Conservation (phyloP, 805 yeast species). For the Tetrapisispora nanseiensis region DNA sequence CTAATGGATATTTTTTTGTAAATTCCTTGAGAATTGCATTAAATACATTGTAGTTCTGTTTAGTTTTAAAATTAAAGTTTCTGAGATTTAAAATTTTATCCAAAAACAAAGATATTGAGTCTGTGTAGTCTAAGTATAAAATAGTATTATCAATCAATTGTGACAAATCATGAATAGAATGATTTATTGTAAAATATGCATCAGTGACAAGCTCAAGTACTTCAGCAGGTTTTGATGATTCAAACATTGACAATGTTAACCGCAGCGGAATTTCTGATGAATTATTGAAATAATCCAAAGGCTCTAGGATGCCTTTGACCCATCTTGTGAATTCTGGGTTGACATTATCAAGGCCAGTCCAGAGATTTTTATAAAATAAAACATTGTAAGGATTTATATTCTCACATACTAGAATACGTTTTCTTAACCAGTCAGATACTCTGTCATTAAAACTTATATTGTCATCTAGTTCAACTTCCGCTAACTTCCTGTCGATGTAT, state of each 20-base stretch:
- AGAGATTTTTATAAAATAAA: constrained; percentile 17
- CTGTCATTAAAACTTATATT: neutral
- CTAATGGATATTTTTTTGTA: neutral
- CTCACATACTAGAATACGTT: constrained; percentile 20
- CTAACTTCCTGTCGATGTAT: constrained; percentile 11
- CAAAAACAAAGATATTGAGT: constrained; percentile 10
- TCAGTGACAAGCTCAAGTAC: constrained; percentile 10
- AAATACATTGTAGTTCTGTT: constrained; percentile 13
- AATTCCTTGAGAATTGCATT: constrained; percentile 5
- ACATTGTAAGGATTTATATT: constrained; percentile 11
- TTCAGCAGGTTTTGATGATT: constrained; percentile 8
- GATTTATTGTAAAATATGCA: neutral
- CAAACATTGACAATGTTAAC: constrained; percentile 17
- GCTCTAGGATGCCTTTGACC: constrained; percentile 23
- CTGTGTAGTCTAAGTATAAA: constrained; percentile 15
- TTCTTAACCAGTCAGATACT: constrained; percentile 14
- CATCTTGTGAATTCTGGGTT: constrained; percentile 13
- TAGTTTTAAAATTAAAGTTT: constrained; percentile 12
- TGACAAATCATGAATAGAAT: neutral
- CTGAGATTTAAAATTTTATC: constrained; percentile 8
- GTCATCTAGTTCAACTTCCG: constrained; percentile 1
- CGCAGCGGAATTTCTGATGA: constrained; percentile 4
- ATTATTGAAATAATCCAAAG: constrained; percentile 21
- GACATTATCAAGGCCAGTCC: constrained; percentile 7
- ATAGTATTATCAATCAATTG: constrained; percentile 9